Conservation (phyloP, 305 asterid species). For the Rubia balearica region DNA sequence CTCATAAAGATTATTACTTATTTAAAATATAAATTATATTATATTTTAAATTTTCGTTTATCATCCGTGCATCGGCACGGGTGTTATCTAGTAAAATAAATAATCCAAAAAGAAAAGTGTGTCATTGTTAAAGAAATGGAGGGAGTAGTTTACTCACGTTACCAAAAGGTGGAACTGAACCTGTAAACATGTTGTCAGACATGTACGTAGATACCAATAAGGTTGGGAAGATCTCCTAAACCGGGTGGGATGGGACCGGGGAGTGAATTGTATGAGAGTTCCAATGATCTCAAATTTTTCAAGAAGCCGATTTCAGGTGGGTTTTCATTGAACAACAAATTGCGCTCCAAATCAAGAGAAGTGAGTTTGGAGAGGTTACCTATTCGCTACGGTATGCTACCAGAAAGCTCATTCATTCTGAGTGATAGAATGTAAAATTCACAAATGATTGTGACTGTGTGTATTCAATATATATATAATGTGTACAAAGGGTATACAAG, state of each 20-base stretch:
- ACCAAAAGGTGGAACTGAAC: conserved; percentile 59
- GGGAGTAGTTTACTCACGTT: conserved; percentile 30
- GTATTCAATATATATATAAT: no score
- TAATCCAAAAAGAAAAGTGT: no score
- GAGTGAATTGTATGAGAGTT: conserved; percentile 37
- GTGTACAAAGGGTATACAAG: no score
- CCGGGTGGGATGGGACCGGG: conserved; percentile 50
- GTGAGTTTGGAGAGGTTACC: conserved; percentile 4
- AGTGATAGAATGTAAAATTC: neutral
- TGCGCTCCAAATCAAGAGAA: conserved; percentile 1
- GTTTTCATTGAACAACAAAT: conserved; percentile 4
- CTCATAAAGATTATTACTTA: no score
- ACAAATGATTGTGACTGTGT: no score
- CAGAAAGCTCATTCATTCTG: conserved; percentile 5
- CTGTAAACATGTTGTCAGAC: conserved; percentile 41
- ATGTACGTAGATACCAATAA: conserved; percentile 61
- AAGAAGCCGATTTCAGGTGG: conserved; percentile 19
- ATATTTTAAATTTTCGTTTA: no score
- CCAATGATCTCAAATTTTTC: conserved; percentile 11
- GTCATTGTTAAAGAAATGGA: no score
- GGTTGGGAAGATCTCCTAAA: conserved; percentile 45
- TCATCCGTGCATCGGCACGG: no score
- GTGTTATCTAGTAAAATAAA: no score
- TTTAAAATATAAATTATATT: no score
- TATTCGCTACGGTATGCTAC: conserved; percentile 10